Percentiles rank a stretch among this genome's conserved stretches.
Conservation (phyloP, 192 early-diverging fungal genomes). For the Coemansia sp. region DNA sequence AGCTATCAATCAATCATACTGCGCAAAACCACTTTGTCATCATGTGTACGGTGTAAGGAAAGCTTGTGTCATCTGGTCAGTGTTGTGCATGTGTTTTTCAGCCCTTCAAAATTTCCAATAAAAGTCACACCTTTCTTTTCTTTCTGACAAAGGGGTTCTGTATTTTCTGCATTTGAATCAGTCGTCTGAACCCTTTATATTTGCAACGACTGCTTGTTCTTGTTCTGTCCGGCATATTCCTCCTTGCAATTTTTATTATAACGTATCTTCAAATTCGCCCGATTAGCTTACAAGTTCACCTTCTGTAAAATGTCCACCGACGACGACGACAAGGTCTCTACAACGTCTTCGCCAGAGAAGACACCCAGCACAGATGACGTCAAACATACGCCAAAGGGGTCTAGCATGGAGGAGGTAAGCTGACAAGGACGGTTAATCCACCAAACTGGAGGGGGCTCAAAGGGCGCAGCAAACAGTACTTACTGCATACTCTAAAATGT, state of each 20-base stretch:
- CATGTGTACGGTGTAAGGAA: too few relatives aligned
- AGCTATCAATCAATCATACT: too few relatives aligned
- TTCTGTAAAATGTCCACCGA: not conserved
- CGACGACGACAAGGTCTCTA: not conserved
- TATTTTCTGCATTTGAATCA: not conserved
- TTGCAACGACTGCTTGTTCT: too few relatives aligned
- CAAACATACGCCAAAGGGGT: slow-evolving; percentile 7
- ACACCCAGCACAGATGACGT: not conserved
- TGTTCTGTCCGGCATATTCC: not conserved
- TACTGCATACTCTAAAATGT: not conserved
- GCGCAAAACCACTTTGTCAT: too few relatives aligned
- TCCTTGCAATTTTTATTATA: not conserved
- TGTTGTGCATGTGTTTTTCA: not conserved
- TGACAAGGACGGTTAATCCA: too few relatives aligned
- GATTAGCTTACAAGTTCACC: not conserved
- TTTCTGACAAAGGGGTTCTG: not conserved
- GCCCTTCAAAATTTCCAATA: too few relatives aligned
- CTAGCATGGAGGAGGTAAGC: slow-evolving; percentile 42
- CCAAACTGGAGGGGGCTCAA: too few relatives aligned
- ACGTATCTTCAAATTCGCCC: not conserved
- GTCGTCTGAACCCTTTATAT: too few relatives aligned
- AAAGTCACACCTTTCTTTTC: not conserved
- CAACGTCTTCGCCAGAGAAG: not conserved
- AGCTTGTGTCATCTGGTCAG: too few relatives aligned
- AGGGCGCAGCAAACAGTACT: not conserved